Percentiles rank a stretch among this genome's conserved stretches.
Evolutionary conservation across 108 stramenopile genomes (phyloP).

Genomic region (Pseudonitzschia multiseries): DNA sequence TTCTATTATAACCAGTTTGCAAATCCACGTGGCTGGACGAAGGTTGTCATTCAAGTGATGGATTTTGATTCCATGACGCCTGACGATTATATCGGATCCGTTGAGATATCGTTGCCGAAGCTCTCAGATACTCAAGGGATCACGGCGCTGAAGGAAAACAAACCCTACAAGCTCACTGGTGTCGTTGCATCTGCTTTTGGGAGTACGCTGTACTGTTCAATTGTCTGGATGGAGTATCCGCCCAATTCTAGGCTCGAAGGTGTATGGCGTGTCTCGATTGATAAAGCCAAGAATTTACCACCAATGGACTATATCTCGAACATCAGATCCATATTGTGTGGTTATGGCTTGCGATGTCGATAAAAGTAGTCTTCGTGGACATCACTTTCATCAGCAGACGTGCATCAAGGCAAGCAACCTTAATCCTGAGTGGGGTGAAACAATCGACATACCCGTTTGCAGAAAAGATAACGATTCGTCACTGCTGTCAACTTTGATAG

Average conservation of each 20-base stretch:
- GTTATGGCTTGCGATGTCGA: not conserved
- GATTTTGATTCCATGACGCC: constrained; percentile 20
- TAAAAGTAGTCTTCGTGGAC: not conserved
- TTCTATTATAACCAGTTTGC: constrained; percentile 17
- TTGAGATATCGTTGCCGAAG: constrained; percentile 1
- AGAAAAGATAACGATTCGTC: not conserved
- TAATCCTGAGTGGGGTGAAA: constrained; percentile 11
- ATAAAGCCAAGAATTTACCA: constrained; percentile 8
- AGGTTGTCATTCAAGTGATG: constrained; percentile 1
- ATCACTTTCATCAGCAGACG: not conserved
- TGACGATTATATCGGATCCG: constrained; percentile 16
- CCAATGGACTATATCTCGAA: not conserved
- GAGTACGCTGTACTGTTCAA: not conserved
- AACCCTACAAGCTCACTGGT: constrained; percentile 1
- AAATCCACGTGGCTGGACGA: constrained; percentile 1
- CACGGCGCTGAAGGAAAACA: not conserved
- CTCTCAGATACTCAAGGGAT: constrained; percentile 1
- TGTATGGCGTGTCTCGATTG: constrained; percentile 15
- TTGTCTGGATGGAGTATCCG: constrained; percentile 3
- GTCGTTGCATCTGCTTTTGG: not conserved
- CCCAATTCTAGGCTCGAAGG: constrained; percentile 13
- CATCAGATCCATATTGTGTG: constrained; percentile 18
- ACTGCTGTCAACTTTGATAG: not conserved
- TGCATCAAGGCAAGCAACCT: constrained; percentile 15
- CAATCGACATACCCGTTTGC: constrained; percentile 11